Conservation (phyloP, 805 yeast species). For the Ogataea philodendri region DNA sequence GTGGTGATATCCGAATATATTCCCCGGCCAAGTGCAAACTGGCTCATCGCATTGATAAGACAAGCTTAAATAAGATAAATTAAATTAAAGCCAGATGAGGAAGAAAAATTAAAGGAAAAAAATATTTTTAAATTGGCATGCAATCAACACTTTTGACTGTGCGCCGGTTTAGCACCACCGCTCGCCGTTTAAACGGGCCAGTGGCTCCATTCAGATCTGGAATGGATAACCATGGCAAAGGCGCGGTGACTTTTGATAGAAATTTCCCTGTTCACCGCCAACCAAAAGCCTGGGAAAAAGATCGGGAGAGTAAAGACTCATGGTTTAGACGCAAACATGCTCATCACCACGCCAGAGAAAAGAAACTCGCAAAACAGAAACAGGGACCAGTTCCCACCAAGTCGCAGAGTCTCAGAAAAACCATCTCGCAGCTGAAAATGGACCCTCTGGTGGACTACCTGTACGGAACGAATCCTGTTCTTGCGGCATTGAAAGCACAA, state of each 20-base stretch:
- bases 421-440: constrained; percentile 18
- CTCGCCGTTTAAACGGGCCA: constrained; percentile 17
- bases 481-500: constrained; percentile 60
- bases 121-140: neutral
- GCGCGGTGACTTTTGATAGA: constrained; percentile 37
- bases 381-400: constrained; percentile 3
- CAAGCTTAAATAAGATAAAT: constrained; percentile 3
- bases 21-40: constrained; percentile 43
- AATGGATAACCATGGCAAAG: constrained; percentile 2
- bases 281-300: constrained; percentile 65
- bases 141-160: constrained; percentile 3
- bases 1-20: constrained; percentile 49
- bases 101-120: neutral
- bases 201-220: constrained; percentile 30
- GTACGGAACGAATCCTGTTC: constrained; percentile 73
- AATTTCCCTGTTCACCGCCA: constrained; percentile 40
- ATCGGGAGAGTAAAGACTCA: constrained; percentile 57
- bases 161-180: constrained; percentile 1
- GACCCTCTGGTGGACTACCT: constrained; percentile 64
- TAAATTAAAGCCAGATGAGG: neutral
- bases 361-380: constrained; percentile 16
- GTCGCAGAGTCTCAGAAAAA: constrained; percentile 12
- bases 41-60: constrained; percentile 10
- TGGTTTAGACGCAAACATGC: constrained; percentile 64
- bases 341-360: constrained; percentile 56